Evolutionary conservation across 2,329 filamentous ascomycete genomes (phyloP).

Genomic region (Furcasterigmium furcatum): DNA sequence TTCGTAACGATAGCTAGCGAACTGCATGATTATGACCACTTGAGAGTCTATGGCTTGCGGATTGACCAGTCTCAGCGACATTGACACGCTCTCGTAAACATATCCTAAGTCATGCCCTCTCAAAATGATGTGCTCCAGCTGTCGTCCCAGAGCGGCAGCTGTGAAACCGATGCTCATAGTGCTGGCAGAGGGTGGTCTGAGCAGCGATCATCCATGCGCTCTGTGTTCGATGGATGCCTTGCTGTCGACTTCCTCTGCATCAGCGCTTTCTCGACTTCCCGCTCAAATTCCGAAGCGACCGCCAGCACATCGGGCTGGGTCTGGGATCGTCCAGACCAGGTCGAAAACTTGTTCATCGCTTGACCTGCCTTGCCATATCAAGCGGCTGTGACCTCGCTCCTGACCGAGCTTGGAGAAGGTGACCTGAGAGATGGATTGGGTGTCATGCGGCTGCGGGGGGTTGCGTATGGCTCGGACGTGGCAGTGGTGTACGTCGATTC

Average conservation of each 20-base stretch:
- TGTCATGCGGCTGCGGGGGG: constrained; percentile 10
- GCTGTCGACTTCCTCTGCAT: neutral
- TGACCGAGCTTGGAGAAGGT: neutral
- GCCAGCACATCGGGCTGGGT: neutral
- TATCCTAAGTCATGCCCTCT: neutral
- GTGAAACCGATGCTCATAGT: neutral
- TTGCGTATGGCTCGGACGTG: constrained; percentile 8
- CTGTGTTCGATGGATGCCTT: neutral
- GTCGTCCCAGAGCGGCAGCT: neutral
- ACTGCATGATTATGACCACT: neutral
- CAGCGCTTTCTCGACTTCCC: neutral
- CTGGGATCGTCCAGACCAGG: neutral
- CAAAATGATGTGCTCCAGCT: neutral
- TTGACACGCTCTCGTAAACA: neutral
- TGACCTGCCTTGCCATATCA: neutral
- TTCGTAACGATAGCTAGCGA: too few species aligned
- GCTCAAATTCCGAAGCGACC: neutral
- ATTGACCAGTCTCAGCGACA: neutral
- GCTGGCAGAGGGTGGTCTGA: neutral
- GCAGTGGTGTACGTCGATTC: constrained; percentile 3
- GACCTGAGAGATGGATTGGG: neutral
- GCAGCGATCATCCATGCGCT: neutral
- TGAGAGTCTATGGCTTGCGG: neutral
- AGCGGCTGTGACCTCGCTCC: neutral
- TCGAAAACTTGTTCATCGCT: neutral